A percentile compares a stretch with the other conserved stretches of the same genome.
Conservation (phyloP, 1,284 basidiomycete species). For the Ustilago shanxiensis region DNA sequence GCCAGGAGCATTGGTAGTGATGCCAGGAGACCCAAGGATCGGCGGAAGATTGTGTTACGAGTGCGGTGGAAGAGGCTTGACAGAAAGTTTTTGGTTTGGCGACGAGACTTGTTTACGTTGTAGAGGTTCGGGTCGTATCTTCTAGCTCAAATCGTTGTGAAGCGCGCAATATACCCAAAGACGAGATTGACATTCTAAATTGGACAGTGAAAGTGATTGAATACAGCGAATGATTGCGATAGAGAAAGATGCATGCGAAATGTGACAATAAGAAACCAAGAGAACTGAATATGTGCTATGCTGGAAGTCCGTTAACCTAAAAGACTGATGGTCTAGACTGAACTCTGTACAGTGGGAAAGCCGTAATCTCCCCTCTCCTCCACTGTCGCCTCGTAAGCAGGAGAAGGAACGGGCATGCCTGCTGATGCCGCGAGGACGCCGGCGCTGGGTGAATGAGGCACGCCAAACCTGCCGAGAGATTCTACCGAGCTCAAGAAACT, state of each 20-base stretch:
- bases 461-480: slow-evolving; percentile 44
- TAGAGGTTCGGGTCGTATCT: slow-evolving; percentile 32
- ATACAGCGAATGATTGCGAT: neutral
- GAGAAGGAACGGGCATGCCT: slow-evolving; percentile 4
- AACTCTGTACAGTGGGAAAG: slow-evolving; percentile 19
- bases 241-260: neutral
- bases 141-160: slow-evolving; percentile 3
- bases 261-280: neutral
- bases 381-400: slow-evolving; percentile 20
- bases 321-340: neutral
- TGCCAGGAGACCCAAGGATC: slow-evolving; percentile 50
- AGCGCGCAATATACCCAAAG: slow-evolving; percentile 6
- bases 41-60: slow-evolving; percentile 50
- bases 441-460: slow-evolving; percentile 10
- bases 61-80: slow-evolving; percentile 38
- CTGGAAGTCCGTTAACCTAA: neutral
- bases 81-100: slow-evolving; percentile 54
- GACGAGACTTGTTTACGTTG: slow-evolving; percentile 51
- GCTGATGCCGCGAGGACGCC: neutral
- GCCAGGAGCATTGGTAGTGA: slow-evolving; percentile 43
- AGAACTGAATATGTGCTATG: neutral
- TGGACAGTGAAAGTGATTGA: neutral
- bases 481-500: slow-evolving; percentile 52
- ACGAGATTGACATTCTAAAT: neutral
- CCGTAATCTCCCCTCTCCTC: slow-evolving; percentile 31